Evolutionary conservation across 2,329 filamentous ascomycete genomes (phyloP), one percentile per base, ranked within the genome.

Genomic region (Metarhizium anisopliae): DNA sequence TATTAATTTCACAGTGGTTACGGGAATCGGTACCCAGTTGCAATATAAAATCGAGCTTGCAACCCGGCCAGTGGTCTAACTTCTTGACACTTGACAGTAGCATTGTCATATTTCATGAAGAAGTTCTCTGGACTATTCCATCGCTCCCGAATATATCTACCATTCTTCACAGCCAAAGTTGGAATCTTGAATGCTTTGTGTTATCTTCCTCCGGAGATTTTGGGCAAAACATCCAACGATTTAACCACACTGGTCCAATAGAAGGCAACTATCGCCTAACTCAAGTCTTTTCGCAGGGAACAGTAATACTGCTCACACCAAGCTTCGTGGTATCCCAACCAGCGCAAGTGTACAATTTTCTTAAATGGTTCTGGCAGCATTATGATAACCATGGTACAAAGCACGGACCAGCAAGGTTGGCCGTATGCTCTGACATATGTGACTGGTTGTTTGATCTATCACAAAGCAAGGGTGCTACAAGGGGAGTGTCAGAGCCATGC

Each of bases 1-100:
- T 66, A 8, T 69, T 76, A 8, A n/a, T 81, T 2, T 68, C 63
- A 32, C 64, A 67, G 18, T 83, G 78, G 77, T 62, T 83, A 10
- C 68, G 67, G 6, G 61, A 60, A 4, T 70, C 67, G 40, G 70
- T 76, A 36, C 60, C 69, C 0, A 59, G 68, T 2, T 77, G 74
- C 59, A 70, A 67, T 18, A 67, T 83, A 10, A 75, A 70, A 35
- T 71, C 68, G 6, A 74, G 72, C 51, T 61, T 73, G 13, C 63
- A 63, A 1, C 40, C 70, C 6, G 79, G 79, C 1, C 69, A 76
- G 8, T 83, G 80, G 80, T 58, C 65, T 4, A 67, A 66, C 18
- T 82, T 83, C 58, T 35, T 65, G 8, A 65, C 64, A 18, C 57
- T 61, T 3, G 55, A 61, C 0, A 52, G 61, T 47, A 66, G 69